Evolutionary conservation across 2,329 filamentous ascomycete species (phyloP).

Genomic region (Diplodia sapinea): DNA sequence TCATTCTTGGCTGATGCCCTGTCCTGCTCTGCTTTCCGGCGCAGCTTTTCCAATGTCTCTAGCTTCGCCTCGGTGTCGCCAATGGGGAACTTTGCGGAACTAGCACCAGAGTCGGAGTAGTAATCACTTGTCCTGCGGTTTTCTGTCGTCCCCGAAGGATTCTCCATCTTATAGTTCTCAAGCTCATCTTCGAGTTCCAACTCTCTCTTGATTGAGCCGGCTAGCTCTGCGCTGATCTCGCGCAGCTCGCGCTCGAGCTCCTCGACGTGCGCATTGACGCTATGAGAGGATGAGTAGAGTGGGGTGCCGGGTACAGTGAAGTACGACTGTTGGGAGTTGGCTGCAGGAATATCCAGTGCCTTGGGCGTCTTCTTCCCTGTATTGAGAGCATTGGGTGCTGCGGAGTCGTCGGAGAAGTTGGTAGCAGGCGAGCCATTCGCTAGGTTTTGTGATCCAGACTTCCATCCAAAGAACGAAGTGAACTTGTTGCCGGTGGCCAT

Average conservation of each 20-base stretch:
- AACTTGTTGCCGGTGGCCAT: slow-evolving; percentile 58
- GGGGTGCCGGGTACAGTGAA: slow-evolving; percentile 56
- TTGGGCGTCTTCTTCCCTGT: slow-evolving; percentile 49
- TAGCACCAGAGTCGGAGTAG: slow-evolving; percentile 94
- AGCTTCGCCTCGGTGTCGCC: slow-evolving; percentile 63
- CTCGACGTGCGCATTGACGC: slow-evolving; percentile 67
- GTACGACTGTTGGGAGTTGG: slow-evolving; percentile 53
- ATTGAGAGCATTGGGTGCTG: slow-evolving; percentile 59
- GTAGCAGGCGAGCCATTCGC: slow-evolving; percentile 65
- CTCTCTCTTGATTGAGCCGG: slow-evolving; percentile 89
- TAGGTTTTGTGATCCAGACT: slow-evolving; percentile 57
- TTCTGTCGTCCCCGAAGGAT: slow-evolving; percentile 59
- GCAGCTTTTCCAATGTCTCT: slow-evolving; percentile 80
- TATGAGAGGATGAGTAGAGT: slow-evolving; percentile 51
- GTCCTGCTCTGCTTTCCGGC: slow-evolving; percentile 86
- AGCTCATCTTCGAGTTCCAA: slow-evolving; percentile 96
- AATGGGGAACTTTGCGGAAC: slow-evolving; percentile 76
- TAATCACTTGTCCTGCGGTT: slow-evolving; percentile 91
- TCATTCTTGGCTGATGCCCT: slow-evolving; percentile 85
- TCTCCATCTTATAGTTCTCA: slow-evolving; percentile 83
- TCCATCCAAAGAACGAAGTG: slow-evolving; percentile 72
- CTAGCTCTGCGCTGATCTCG: slow-evolving; percentile 90
- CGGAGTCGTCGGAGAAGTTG: slow-evolving; percentile 63
- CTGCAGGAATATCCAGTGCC: slow-evolving; percentile 58
- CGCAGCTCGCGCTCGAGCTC: slow-evolving; percentile 95